A percentile compares a stretch with the other conserved stretches of the same genome.
These are phyloP conservation scores for Fraxinus americana DNA, from an alignment of 257 asterid genomes.

Conservation along the genomic window DNA sequence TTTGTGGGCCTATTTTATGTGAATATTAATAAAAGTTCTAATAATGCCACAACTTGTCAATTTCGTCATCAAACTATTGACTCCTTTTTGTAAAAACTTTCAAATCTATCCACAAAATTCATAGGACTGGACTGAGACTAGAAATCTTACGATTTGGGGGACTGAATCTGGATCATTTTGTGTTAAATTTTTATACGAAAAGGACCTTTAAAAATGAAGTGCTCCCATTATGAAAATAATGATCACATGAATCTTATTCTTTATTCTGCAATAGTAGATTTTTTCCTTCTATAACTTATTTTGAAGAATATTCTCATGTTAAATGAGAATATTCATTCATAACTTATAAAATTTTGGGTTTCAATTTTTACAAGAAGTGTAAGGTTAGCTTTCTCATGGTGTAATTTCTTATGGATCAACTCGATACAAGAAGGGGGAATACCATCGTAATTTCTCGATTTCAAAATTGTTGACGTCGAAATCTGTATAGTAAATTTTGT, in stretches of 20 bases:
- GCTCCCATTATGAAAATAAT: not conserved
- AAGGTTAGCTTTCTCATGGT: not conserved
- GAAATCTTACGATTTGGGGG: not conserved
- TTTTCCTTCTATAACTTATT: not conserved
- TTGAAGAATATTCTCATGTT: too few species aligned
- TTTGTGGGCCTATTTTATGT: not conserved
- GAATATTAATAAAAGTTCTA: too few species aligned
- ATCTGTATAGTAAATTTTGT: too few species aligned
- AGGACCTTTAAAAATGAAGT: not conserved
- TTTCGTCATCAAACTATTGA: not conserved
- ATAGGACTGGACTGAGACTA: slow-evolving; percentile 18
- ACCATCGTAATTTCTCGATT: too few species aligned
- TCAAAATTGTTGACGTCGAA: not conserved
- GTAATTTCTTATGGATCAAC: not conserved
- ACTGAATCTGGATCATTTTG: slow-evolving; percentile 33
- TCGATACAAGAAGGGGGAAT: not conserved
- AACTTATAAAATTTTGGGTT: not conserved
- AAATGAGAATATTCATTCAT: too few species aligned
- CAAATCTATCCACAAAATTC: slow-evolving; percentile 20
- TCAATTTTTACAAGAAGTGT: not conserved
- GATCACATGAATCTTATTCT: slow-evolving; percentile 15
- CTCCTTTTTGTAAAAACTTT: slow-evolving; percentile 27
- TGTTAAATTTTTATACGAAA: not conserved
- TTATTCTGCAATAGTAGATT: slow-evolving; percentile 5
- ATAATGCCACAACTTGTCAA: slow-evolving; percentile 2